Evolutionary conservation across 108 stramenopile species (phyloP).

Genomic region (Nannochloropsis salina): DNA sequence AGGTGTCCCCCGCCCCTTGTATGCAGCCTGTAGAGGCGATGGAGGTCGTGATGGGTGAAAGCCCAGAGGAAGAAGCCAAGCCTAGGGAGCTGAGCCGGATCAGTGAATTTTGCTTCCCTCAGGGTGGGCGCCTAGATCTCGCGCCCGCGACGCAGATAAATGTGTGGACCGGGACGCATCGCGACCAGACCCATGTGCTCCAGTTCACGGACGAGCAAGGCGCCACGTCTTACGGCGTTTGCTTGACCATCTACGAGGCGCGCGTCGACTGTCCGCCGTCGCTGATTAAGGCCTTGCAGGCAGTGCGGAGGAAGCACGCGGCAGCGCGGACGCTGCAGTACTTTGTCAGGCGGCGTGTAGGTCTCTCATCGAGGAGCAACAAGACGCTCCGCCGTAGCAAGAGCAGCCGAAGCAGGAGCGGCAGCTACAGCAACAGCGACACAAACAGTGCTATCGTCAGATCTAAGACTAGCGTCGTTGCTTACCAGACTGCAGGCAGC

Average conservation of each 20-base stretch:
- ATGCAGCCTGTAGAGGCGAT: background rate
- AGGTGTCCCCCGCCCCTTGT: background rate
- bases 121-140: background rate
- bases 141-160: background rate
- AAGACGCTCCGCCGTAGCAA: background rate
- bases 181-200: background rate
- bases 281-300: background rate
- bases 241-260: conserved; percentile 20
- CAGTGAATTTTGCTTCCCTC: conserved; percentile 6
- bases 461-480: too few relatives aligned
- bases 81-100: background rate
- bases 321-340: conserved; percentile 19
- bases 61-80: background rate
- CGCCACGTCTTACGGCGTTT: background rate
- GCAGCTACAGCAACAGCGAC: background rate
- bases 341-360: background rate
- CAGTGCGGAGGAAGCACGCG: background rate
- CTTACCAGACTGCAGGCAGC: too few relatives aligned
- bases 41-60: background rate
- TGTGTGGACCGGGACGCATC: background rate
- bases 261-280: background rate
- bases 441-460: background rate
- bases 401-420: background rate
- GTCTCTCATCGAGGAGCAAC: background rate
- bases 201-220: conserved; percentile 15